These are phyloP conservation scores for Tulasnella sp. DNA, from an alignment of 768 basidiomycete genomes.

Conservation along the genomic window DNA sequence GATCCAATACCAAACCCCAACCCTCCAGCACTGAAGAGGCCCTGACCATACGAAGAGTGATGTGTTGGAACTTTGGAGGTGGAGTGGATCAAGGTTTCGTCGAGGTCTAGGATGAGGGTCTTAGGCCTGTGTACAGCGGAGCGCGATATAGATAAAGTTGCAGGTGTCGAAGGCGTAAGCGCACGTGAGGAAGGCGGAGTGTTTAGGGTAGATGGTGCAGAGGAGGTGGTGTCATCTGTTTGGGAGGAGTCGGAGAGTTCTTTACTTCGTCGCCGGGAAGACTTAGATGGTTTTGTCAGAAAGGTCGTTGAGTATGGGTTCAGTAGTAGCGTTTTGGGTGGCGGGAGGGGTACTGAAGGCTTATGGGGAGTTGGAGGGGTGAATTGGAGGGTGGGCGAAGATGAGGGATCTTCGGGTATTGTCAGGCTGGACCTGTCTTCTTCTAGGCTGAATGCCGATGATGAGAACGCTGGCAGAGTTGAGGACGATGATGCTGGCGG, in stretches of 20 bases:
- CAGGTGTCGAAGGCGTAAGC: not conserved
- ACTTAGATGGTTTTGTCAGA: not conserved
- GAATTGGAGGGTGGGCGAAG: slow-evolving; percentile 2
- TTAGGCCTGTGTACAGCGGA: slow-evolving; percentile 76
- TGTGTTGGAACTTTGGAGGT: slow-evolving; percentile 60
- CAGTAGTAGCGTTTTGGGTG: slow-evolving; percentile 2
- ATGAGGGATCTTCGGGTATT: not conserved
- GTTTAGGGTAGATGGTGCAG: not conserved
- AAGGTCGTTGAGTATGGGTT: slow-evolving; percentile 1
- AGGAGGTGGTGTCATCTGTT: not conserved
- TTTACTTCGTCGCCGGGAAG: not conserved
- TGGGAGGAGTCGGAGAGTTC: not conserved
- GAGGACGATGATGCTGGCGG: not conserved
- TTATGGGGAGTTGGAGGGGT: slow-evolving; percentile 6
- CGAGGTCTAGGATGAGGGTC: slow-evolving; percentile 92
- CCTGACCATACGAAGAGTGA: slow-evolving; percentile 36
- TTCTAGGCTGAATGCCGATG: not conserved
- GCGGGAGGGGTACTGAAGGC: slow-evolving; percentile 2
- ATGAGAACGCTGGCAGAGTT: not conserved
- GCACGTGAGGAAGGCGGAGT: slow-evolving; percentile 2
- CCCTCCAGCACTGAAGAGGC: slow-evolving; percentile 38
- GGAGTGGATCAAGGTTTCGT: slow-evolving; percentile 97
- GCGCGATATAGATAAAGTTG: slow-evolving; percentile 33
- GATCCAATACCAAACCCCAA: slow-evolving; percentile 38
- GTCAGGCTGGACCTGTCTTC: not conserved